These are phyloP conservation scores for Trichoderma koningiopsis DNA, from an alignment of 2,329 filamentous ascomycete species.

Conservation along the genomic window DNA sequence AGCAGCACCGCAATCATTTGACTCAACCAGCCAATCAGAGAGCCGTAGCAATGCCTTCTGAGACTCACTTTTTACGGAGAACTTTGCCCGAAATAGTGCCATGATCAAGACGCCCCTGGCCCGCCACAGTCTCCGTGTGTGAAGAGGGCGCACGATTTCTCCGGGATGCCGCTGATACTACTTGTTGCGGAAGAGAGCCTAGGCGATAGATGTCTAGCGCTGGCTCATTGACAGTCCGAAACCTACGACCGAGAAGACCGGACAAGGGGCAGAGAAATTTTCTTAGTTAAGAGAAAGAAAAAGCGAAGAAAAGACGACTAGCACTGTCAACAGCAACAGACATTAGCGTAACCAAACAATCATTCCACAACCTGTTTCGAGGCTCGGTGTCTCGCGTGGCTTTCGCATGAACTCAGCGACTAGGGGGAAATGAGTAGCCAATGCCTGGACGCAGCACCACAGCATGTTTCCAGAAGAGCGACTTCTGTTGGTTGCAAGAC, in stretches of 20 bases:
- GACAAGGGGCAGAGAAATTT: background rate
- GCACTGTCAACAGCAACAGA: background rate
- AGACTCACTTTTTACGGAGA: background rate
- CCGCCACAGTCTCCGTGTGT: conserved; percentile 1
- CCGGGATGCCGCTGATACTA: conserved; percentile 6
- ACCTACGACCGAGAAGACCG: background rate
- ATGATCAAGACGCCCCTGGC: background rate
- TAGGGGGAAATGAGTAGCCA: conserved; percentile 24
- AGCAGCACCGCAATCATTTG: background rate
- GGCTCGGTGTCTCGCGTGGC: conserved; percentile 24
- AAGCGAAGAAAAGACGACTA: background rate
- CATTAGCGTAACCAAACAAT: background rate
- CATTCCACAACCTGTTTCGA: background rate
- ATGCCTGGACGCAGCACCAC: conserved; percentile 9
- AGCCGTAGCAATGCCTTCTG: background rate
- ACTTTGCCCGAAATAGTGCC: background rate
- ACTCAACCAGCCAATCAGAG: background rate
- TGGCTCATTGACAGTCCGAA: background rate
- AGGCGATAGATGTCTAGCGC: conserved; percentile 4
- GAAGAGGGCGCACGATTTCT: conserved; percentile 7
- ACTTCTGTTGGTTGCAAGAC: conserved; percentile 20
- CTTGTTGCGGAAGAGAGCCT: background rate
- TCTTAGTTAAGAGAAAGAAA: background rate
- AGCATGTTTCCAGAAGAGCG: conserved; percentile 25
- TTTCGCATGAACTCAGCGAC: conserved; percentile 17